These are phyloP conservation scores for Sechiopsis laciniata DNA, from an alignment of 306 rosid genomes.

Conservation along the genomic window DNA sequence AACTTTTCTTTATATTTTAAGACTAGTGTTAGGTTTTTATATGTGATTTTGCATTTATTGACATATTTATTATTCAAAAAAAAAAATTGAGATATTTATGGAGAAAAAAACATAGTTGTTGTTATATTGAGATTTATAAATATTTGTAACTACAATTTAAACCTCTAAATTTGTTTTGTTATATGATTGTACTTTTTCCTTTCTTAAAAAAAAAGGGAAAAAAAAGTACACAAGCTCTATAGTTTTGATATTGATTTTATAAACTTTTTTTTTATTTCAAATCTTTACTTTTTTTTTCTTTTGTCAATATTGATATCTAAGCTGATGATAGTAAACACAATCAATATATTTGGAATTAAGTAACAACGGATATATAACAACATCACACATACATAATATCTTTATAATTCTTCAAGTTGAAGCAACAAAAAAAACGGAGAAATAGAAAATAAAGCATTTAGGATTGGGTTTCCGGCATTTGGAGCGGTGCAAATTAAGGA, in stretches of 20 bases:
- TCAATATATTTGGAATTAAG: neutral
- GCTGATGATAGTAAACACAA: neutral
- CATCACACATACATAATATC: neutral
- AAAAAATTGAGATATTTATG: too few species aligned
- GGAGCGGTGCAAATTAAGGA: neutral
- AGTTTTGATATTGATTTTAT: too few species aligned
- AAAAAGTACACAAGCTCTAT: too few species aligned
- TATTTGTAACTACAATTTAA: neutral
- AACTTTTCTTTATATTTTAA: too few species aligned
- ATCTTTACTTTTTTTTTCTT: too few species aligned
- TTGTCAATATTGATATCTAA: neutral
- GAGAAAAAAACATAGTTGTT: too few species aligned
- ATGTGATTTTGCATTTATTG: too few species aligned
- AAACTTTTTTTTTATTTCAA: too few species aligned
- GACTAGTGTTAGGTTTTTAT: too few species aligned
- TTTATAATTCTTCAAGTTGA: slow-evolving; percentile 5
- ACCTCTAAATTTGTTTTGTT: too few species aligned
- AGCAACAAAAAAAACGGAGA: neutral
- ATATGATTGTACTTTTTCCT: neutral
- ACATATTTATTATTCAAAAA: too few species aligned
- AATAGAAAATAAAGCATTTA: neutral
- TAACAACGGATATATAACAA: neutral
- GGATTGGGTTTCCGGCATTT: neutral
- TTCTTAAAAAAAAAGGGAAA: too few species aligned
- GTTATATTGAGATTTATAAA: neutral